Base-by-base conservation (phyloP, 2,329 filamentous ascomycete species). In the Dryadomyces quercus-mongolicae region DNA sequence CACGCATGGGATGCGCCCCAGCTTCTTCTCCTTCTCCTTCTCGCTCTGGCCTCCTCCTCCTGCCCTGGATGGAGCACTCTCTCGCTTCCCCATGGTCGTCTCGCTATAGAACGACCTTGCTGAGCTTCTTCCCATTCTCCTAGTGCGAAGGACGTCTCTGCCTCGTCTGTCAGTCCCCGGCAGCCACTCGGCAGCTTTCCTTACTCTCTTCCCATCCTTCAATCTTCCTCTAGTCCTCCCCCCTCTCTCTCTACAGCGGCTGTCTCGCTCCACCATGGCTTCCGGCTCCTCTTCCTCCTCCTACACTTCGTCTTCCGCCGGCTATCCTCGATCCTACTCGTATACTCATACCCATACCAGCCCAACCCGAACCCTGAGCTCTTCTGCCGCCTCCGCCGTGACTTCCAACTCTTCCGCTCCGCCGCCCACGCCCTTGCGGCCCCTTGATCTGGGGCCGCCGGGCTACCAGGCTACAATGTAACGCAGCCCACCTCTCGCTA, bases 381-480 rank as follows among this genome's bases (percentile, higher is more conserved):
- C 60, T 21, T 74, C 73, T n/a, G 70, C 70, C 54, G 66, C 72
- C 55, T 75, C 74, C 54, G 71, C 71, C 55, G 54, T 67, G 52
- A 67, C 68, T 40, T 65, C 66, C 47, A 65, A 68, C 55, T 66
- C 67, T 18, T 74, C 73, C 54, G 68, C 64, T 53, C 66, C 66
- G 57, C 65, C 69, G 60, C 58, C 60, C 36, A 66, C 68, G 55
- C 64, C 71, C 58, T 65, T 74, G 54, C 65, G 67, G 53, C 70
- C 74, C 40, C 68, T 77, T 45, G 75, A 78, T 60, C 68, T 78
- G 48, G 74, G 75, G 4, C 75, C 75, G 52, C 75, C 75, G 38
- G 75, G 74, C 52, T 78, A 74, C 59, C 71, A 75, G 67, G 75
- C 75, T 62, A 77, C 74, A 62, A 76, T 77, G 74, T 77, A 71